These are phyloP conservation scores for Spathaspora hagerdaliae DNA, from an alignment of 805 yeast species.

Conservation along the genomic window DNA sequence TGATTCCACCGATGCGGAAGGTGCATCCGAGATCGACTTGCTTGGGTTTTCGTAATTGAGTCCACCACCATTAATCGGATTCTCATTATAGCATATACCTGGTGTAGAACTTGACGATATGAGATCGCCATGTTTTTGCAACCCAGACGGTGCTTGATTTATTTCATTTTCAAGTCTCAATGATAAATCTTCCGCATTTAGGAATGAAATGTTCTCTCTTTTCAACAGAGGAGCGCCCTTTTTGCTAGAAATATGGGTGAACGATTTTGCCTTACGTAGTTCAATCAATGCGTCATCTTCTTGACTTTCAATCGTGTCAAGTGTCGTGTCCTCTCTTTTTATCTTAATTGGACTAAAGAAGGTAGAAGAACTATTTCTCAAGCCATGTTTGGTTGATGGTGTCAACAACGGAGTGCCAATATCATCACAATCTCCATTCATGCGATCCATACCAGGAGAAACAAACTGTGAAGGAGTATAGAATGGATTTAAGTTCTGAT, in stretches of 20 bases:
- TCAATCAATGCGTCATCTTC: slow-evolving; percentile 43
- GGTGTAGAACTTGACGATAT: not conserved
- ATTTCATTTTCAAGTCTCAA: not conserved
- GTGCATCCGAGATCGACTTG: slow-evolving; percentile 10
- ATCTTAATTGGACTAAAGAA: slow-evolving; percentile 12
- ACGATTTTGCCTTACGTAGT: slow-evolving; percentile 34
- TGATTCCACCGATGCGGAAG: slow-evolving; percentile 3
- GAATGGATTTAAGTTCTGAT: slow-evolving; percentile 23
- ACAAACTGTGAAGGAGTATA: slow-evolving; percentile 23
- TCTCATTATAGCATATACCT: not conserved
- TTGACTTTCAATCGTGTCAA: slow-evolving; percentile 35
- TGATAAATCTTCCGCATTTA: not conserved
- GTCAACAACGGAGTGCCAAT: slow-evolving; percentile 21
- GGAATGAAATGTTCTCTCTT: not conserved
- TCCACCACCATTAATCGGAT: not conserved
- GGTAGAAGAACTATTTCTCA: slow-evolving; percentile 2
- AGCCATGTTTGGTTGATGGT: slow-evolving; percentile 6
- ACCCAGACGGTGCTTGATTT: not conserved
- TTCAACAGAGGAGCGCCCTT: not conserved
- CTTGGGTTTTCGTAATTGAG: slow-evolving; percentile 3
- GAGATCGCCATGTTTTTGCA: not conserved
- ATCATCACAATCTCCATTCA: slow-evolving; percentile 18
- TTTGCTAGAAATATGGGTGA: slow-evolving; percentile 10
- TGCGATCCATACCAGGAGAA: slow-evolving; percentile 20
- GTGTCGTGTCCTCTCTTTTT: slow-evolving; percentile 7